These are phyloP conservation scores for Claviceps maximensis DNA, from an alignment of 2,329 filamentous ascomycete species.

Conservation along the genomic window DNA sequence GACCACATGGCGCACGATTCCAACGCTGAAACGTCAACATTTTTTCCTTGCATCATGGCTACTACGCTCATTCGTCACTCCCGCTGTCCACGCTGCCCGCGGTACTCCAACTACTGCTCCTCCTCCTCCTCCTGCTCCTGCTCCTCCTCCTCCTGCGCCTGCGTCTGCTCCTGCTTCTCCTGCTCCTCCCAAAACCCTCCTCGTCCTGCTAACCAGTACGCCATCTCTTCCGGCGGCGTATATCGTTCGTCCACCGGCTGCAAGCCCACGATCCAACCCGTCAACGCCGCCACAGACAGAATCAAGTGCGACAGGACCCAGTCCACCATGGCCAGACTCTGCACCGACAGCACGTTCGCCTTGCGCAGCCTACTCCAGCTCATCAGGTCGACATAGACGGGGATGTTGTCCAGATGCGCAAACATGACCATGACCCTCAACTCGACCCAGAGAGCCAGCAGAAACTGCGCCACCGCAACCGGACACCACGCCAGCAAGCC, in stretches of 20 bases:
- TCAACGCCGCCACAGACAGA: conserved; percentile 4
- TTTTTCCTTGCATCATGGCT: too few species aligned
- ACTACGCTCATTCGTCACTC: too few species aligned
- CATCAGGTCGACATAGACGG: conserved; percentile 13
- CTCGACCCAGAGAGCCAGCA: conserved; percentile 16
- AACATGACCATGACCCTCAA: conserved; percentile 19
- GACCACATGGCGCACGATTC: too few species aligned
- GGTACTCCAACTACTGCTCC: neutral
- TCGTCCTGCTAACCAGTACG: neutral
- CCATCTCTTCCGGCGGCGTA: conserved; percentile 1
- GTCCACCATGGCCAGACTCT: conserved; percentile 2
- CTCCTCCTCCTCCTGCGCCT: neutral
- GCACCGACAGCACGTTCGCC: neutral
- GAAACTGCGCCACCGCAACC: conserved; percentile 5
- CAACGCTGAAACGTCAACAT: too few species aligned
- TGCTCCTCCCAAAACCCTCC: neutral
- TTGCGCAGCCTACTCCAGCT: neutral
- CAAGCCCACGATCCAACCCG: conserved; percentile 6
- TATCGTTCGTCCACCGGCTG: conserved; percentile 5
- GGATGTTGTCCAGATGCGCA: conserved; percentile 16
- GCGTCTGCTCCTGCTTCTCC: neutral
- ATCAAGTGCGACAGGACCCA: conserved; percentile 6
- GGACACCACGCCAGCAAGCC: neutral
- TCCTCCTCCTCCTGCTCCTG: neutral
- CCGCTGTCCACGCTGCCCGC: too few species aligned